These are phyloP conservation scores for Melanogaster broomeanus DNA, from an alignment of 768 basidiomycete genomes.

Conservation along the genomic window DNA sequence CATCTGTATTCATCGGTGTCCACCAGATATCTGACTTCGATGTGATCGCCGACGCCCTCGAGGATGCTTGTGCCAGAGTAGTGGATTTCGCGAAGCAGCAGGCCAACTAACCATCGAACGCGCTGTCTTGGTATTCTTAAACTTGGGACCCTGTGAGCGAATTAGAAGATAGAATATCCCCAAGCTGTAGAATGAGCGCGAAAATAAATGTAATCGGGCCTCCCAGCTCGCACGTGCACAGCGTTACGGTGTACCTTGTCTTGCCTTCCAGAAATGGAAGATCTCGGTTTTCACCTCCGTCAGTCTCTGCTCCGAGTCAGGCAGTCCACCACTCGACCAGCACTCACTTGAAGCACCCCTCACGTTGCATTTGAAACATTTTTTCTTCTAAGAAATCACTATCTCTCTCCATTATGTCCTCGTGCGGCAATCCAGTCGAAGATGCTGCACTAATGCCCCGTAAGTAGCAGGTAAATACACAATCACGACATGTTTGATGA, in stretches of 20 bases:
- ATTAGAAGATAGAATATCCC: no score
- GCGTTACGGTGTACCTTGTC: no score
- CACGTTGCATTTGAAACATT: no score
- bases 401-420: slow-evolving; percentile 29
- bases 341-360: no score
- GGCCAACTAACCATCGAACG: background rate
- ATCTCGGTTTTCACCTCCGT: background rate
- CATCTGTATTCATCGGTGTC: background rate
- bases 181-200: no score
- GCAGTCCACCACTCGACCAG: no score
- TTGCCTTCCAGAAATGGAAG: background rate
- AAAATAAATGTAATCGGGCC: no score
- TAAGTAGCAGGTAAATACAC: slow-evolving; percentile 39
- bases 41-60: slow-evolving; percentile 25
- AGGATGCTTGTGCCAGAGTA: slow-evolving; percentile 23
- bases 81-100: slow-evolving; percentile 5
- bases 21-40: slow-evolving; percentile 35
- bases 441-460: slow-evolving; percentile 68
- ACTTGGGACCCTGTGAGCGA: background rate
- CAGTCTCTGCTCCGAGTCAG: no score
- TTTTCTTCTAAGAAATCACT: background rate
- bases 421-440: slow-evolving; percentile 70
- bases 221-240: no score
- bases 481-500: background rate
- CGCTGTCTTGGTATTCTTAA: background rate